Percentiles rank a stretch among this genome's conserved stretches.
Evolutionary conservation across 2,329 filamentous ascomycete genomes (phyloP).

Genomic region (Lecanoromycetidae sp.): DNA sequence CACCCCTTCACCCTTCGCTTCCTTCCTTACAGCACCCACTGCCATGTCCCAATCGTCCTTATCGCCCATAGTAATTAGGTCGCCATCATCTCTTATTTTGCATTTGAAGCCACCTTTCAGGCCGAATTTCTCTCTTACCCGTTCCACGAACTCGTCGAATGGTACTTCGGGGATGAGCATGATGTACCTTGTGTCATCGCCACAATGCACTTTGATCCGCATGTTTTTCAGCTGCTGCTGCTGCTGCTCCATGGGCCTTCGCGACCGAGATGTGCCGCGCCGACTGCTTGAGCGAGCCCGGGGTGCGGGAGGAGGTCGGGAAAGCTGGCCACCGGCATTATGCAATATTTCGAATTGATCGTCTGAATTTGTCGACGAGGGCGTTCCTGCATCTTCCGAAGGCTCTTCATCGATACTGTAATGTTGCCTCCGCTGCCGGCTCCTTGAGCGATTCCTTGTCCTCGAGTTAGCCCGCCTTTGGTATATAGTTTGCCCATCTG

Average conservation of each 20-base stretch:
- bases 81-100: slow-evolving; percentile 76
- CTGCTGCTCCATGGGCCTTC: background rate
- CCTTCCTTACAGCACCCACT: slow-evolving; percentile 57
- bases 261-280: slow-evolving; percentile 1
- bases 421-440: slow-evolving; percentile 11
- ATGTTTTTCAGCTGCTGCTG: slow-evolving; percentile 58
- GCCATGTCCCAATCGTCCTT: slow-evolving; percentile 92
- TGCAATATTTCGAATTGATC: slow-evolving; percentile 17
- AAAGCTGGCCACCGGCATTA: slow-evolving; percentile 15
- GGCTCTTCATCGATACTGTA: slow-evolving; percentile 17
- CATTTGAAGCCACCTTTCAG: slow-evolving; percentile 67
- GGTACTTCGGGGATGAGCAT: slow-evolving; percentile 64
- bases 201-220: slow-evolving; percentile 77
- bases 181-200: slow-evolving; percentile 82
- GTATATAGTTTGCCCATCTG: slow-evolving; percentile 25
- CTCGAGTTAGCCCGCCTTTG: slow-evolving; percentile 23
- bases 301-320: slow-evolving; percentile 12
- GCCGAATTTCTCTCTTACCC: slow-evolving; percentile 77
- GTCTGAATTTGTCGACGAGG: slow-evolving; percentile 8
- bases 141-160: slow-evolving; percentile 65
- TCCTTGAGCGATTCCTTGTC: slow-evolving; percentile 19
- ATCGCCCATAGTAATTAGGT: slow-evolving; percentile 95
- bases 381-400: slow-evolving; percentile 4
- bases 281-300: slow-evolving; percentile 7
- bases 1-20: slow-evolving; percentile 59